phyloP scores from a whole-genome alignment of 139 green algal species.

The Microglena sp. region DNA sequence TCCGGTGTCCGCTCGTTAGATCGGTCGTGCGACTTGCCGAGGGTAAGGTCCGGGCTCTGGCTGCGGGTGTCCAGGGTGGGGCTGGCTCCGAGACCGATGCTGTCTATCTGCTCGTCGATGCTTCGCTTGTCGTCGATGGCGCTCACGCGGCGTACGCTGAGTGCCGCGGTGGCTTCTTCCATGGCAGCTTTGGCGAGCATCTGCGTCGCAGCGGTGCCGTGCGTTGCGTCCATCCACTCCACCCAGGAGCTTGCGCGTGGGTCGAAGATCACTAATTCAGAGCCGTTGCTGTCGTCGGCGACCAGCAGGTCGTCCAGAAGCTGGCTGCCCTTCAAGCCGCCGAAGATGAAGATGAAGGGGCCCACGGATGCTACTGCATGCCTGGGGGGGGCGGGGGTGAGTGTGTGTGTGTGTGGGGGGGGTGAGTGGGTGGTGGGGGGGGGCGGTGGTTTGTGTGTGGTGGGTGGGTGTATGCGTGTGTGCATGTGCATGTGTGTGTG shows the following conservation, averaged over 20 bases:
- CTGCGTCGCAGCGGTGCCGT: slow-evolving; percentile 49
- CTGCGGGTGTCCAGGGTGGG: slow-evolving; percentile 8
- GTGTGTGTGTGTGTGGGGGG: too few relatives aligned
- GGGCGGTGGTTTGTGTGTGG: too few relatives aligned
- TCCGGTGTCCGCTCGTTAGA: slow-evolving; percentile 58
- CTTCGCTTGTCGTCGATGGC: slow-evolving; percentile 51
- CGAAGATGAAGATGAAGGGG: slow-evolving; percentile 90
- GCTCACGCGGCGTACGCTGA: slow-evolving; percentile 45
- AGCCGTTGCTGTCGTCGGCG: slow-evolving; percentile 60
- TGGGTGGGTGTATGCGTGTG: too few relatives aligned
- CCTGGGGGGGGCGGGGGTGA: too few relatives aligned
- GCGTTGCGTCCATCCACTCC: slow-evolving; percentile 66
- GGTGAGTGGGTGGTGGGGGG: too few relatives aligned
- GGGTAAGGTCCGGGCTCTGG: slow-evolving; percentile 30
- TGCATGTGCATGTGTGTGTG: too few relatives aligned
- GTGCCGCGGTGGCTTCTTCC: slow-evolving; percentile 69
- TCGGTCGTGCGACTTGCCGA: slow-evolving; percentile 25
- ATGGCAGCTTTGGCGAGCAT: slow-evolving; percentile 72
- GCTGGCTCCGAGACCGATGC: slow-evolving; percentile 1
- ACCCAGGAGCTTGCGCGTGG: slow-evolving; percentile 57
- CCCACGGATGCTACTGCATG: slow-evolving; percentile 81
- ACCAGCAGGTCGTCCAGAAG: slow-evolving; percentile 82
- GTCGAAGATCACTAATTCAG: slow-evolving; percentile 73
- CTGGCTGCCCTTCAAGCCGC: slow-evolving; percentile 37
- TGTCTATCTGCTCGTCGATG: slow-evolving; percentile 36